Evolutionary conservation across 805 yeast species (phyloP).

Genomic region (Alloascoidea africana): DNA sequence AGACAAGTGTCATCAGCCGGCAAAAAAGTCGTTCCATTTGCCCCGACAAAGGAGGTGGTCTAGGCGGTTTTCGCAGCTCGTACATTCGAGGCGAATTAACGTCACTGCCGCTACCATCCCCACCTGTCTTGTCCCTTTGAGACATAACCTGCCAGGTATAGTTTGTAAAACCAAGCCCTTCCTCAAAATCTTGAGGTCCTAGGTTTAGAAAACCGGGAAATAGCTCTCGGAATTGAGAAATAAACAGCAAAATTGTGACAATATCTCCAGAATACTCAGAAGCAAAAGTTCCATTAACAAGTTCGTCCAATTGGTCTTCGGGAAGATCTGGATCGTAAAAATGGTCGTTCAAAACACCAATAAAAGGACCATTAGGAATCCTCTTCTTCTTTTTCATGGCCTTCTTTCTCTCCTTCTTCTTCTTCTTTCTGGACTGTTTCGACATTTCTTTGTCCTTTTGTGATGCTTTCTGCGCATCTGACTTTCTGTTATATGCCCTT

Average conservation of each 20-base stretch:
- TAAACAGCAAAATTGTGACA: not conserved
- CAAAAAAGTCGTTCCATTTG: not conserved
- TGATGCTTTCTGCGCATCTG: not conserved
- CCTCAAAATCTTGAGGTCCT: not conserved
- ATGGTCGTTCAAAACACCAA: not conserved
- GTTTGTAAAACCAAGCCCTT: not conserved
- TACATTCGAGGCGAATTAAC: not conserved
- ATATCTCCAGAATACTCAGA: not conserved
- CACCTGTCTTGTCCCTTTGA: not conserved
- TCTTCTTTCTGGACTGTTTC: not conserved
- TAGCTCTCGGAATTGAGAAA: not conserved
- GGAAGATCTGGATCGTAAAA: not conserved
- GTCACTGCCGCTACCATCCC: no score
- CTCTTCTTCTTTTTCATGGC: not conserved
- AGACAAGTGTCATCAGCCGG: not conserved
- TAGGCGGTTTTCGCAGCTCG: not conserved
- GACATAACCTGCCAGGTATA: not conserved
- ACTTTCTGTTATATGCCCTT: slow-evolving; percentile 1
- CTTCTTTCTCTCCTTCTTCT: slow-evolving; percentile 1
- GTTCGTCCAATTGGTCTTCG: not conserved
- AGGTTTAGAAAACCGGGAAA: not conserved
- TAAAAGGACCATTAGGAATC: not conserved
- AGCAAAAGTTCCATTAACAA: not conserved
- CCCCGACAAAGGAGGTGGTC: not conserved
- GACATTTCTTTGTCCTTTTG: not conserved